Evolutionary conservation across 1,284 basidiomycete species (phyloP).

Genomic region (Grifola frondosa): DNA sequence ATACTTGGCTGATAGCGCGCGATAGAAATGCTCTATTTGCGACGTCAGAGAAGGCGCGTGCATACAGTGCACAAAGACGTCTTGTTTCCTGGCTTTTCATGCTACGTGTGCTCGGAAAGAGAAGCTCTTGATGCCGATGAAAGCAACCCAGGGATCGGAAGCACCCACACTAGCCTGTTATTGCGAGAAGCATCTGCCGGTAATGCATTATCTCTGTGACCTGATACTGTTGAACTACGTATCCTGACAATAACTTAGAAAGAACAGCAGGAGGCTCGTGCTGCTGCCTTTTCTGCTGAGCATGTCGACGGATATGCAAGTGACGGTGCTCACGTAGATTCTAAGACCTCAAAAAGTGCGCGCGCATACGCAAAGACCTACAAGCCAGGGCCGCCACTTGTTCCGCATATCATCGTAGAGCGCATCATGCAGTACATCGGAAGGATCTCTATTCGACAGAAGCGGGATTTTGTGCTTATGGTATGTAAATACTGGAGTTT

Average conservation of each 20-base stretch:
- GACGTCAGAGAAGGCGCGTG: slow-evolving; percentile 85
- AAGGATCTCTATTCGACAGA: slow-evolving; percentile 76
- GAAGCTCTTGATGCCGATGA: slow-evolving; percentile 85
- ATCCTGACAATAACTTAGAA: slow-evolving; percentile 39
- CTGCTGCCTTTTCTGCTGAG: slow-evolving; percentile 54
- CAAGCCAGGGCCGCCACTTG: slow-evolving; percentile 74
- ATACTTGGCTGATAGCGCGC: slow-evolving; percentile 1
- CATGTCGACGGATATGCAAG: slow-evolving; percentile 33
- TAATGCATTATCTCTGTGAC: slow-evolving; percentile 39
- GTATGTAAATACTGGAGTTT: slow-evolving; percentile 96
- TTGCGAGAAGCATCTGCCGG: slow-evolving; percentile 89
- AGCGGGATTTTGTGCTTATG: slow-evolving; percentile 73
- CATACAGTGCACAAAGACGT: slow-evolving; percentile 93
- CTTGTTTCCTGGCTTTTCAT: slow-evolving; percentile 94
- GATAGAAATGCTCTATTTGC: slow-evolving; percentile 87
- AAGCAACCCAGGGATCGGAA: slow-evolving; percentile 73
- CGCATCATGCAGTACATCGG: slow-evolving; percentile 78
- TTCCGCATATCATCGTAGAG: slow-evolving; percentile 72
- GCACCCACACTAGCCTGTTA: slow-evolving; percentile 71
- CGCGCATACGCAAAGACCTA: slow-evolving; percentile 82
- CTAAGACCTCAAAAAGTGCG: slow-evolving; percentile 63
- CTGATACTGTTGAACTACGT: background rate
- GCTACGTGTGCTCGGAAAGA: slow-evolving; percentile 90
- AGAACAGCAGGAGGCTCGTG: slow-evolving; percentile 65
- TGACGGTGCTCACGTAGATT: slow-evolving; percentile 34